A percentile compares a stretch with the other conserved stretches of the same genome.
phyloP scores from a whole-genome alignment of 2,329 filamentous ascomycete species.

The Coniochaeta hoffmannii region DNA sequence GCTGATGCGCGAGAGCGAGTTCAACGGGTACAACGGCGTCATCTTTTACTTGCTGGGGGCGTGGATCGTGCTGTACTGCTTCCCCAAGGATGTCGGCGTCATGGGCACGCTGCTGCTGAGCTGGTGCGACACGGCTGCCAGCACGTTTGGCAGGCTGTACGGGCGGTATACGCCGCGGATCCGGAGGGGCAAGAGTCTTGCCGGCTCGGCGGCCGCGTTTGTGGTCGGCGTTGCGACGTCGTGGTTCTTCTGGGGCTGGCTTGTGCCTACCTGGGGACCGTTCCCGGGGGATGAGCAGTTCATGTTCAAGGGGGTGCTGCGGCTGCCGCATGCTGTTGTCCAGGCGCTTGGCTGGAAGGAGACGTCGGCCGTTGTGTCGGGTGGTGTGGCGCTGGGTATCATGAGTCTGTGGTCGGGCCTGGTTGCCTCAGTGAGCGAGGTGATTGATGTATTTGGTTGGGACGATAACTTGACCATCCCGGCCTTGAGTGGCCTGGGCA shows the following conservation, averaged over 20 bases:
- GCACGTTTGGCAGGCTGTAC: constrained; percentile 85
- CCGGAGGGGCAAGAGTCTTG: constrained; percentile 82
- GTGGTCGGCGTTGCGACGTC: constrained; percentile 76
- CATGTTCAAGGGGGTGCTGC: constrained; percentile 73
- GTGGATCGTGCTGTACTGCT: constrained; percentile 76
- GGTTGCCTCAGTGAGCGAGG: constrained; percentile 81
- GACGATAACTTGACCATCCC: constrained; percentile 98
- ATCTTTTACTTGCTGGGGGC: constrained; percentile 93
- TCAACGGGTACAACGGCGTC: constrained; percentile 89
- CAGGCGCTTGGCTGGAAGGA: constrained; percentile 54
- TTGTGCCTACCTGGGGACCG: constrained; percentile 62
- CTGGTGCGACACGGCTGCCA: constrained; percentile 97
- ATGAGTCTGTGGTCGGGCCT: constrained; percentile 87
- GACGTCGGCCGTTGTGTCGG: constrained; percentile 55
- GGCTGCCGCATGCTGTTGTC: constrained; percentile 55
- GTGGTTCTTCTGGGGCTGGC: constrained; percentile 78
- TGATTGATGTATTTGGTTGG: constrained; percentile 85
- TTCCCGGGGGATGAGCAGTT: constrained; percentile 66
- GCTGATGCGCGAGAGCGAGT: constrained; percentile 95
- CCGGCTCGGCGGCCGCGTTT: constrained; percentile 80
- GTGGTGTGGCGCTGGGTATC: constrained; percentile 65
- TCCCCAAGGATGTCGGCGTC: constrained; percentile 88
- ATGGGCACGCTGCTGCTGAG: constrained; percentile 85
- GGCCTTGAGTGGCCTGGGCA: constrained; percentile 76
- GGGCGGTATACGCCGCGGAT: constrained; percentile 83